phyloP scores from a whole-genome alignment of 805 yeast genomes.

The Isabelozyma heimii region DNA sequence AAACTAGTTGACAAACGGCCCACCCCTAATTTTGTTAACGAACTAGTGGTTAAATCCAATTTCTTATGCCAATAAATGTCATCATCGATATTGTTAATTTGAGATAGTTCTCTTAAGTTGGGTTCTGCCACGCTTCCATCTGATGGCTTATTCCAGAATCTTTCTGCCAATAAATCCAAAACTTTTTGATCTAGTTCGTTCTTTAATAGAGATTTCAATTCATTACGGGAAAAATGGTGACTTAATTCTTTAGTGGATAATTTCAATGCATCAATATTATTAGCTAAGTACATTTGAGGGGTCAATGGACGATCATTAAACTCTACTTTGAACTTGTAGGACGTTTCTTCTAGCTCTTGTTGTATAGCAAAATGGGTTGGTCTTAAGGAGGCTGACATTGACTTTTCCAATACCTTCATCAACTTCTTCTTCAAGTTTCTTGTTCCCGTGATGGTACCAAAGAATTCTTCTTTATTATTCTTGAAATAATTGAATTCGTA shows the following conservation, averaged over 20 bases:
- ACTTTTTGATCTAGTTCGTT: constrained; percentile 87
- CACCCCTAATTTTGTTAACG: constrained; percentile 87
- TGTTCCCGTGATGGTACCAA: constrained; percentile 73
- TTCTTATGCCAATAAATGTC: constrained; percentile 86
- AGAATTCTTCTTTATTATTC: constrained; percentile 56
- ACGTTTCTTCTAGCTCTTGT: constrained; percentile 88
- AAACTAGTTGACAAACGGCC: constrained; percentile 86
- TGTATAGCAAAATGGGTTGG: constrained; percentile 86
- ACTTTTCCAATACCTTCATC: constrained; percentile 81
- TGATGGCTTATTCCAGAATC: constrained; percentile 83
- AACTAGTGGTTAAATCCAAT: constrained; percentile 77
- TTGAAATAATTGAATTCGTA: constrained; percentile 58
- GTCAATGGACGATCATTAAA: constrained; percentile 93
- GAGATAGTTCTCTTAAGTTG: constrained; percentile 53
- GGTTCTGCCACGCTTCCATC: constrained; percentile 39
- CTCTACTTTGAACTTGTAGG: constrained; percentile 92
- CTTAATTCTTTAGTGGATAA: constrained; percentile 84
- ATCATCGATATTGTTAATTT: constrained; percentile 48
- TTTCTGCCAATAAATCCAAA: constrained; percentile 78
- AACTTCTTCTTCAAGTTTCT: constrained; percentile 71
- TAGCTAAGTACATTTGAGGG: constrained; percentile 91
- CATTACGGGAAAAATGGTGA: constrained; percentile 76
- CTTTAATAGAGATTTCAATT: constrained; percentile 73
- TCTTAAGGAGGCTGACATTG: constrained; percentile 84
- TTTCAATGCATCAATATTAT: constrained; percentile 84